Conservation (phyloP, 2,329 filamentous ascomycete species). For the Didymella segeticola region DNA sequence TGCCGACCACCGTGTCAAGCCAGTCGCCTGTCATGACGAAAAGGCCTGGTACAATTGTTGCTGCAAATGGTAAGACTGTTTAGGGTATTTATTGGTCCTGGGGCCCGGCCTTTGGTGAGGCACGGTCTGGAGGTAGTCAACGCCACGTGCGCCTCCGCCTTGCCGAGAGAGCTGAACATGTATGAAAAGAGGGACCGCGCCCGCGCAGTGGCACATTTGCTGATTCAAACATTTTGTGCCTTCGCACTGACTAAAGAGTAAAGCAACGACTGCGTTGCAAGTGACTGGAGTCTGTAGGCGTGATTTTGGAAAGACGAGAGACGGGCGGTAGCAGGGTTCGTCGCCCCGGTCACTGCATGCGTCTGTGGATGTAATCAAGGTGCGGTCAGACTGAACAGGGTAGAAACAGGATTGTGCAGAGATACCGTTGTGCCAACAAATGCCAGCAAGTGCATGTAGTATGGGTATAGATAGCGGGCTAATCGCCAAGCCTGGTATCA, state of each 20-base stretch:
- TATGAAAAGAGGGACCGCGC: slow-evolving; percentile 15
- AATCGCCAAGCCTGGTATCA: slow-evolving; percentile 13
- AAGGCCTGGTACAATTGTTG: not conserved
- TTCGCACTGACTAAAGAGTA: not conserved
- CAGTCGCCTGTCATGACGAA: slow-evolving; percentile 1
- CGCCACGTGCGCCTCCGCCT: slow-evolving; percentile 8
- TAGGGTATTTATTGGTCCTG: slow-evolving; percentile 9
- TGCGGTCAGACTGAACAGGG: slow-evolving; percentile 6
- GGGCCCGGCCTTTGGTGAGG: not conserved
- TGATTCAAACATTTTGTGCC: not conserved
- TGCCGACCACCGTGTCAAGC: slow-evolving; percentile 4
- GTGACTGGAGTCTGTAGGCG: not conserved
- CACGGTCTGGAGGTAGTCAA: not conserved
- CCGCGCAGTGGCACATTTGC: not conserved
- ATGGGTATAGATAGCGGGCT: slow-evolving; percentile 8
- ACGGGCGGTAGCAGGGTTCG: not conserved
- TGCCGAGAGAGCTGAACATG: slow-evolving; percentile 15
- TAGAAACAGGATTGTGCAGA: slow-evolving; percentile 7
- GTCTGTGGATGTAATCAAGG: not conserved
- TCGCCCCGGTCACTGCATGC: slow-evolving; percentile 6
- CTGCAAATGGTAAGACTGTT: slow-evolving; percentile 12
- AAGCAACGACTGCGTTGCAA: not conserved
- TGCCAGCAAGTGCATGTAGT: slow-evolving; percentile 11
- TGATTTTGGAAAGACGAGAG: not conserved
- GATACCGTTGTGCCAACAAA: slow-evolving; percentile 4